Evolutionary conservation across 2,329 filamentous ascomycete genomes (phyloP).

Genomic region (Lasiodiplodia hormozganensis): DNA sequence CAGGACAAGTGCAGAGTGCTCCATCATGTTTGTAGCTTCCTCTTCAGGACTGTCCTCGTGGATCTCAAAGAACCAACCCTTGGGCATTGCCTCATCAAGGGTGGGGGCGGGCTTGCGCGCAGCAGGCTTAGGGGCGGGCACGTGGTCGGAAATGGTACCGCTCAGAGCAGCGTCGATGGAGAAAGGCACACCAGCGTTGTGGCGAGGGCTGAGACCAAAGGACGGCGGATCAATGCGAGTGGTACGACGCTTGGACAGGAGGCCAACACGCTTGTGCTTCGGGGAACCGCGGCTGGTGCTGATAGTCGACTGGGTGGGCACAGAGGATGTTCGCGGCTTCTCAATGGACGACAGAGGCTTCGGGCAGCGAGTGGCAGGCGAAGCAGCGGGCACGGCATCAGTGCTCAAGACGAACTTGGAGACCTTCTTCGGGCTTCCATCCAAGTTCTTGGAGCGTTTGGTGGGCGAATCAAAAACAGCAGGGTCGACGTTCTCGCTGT

Average conservation of each 20-base stretch:
- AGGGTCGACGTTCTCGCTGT: conserved; percentile 68
- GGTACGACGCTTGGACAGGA: conserved; percentile 72
- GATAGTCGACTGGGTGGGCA: conserved; percentile 52
- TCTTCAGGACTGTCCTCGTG: conserved; percentile 91
- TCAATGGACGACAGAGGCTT: conserved; percentile 37
- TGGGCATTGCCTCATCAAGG: conserved; percentile 64
- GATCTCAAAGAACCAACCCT: conserved; percentile 88
- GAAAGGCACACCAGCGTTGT: conserved; percentile 67
- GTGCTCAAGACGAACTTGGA: conserved; percentile 48
- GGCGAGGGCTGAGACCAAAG: conserved; percentile 57
- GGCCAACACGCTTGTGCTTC: conserved; percentile 71
- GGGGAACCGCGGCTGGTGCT: conserved; percentile 74
- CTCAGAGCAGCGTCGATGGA: conserved; percentile 84
- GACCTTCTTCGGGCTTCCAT: conserved; percentile 47
- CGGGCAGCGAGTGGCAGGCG: conserved; percentile 35
- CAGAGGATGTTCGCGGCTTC: conserved; percentile 49
- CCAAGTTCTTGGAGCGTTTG: conserved; percentile 59
- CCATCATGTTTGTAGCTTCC: conserved; percentile 89
- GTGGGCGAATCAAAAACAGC: conserved; percentile 56
- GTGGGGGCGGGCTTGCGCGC: conserved; percentile 50
- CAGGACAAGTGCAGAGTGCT: conserved; percentile 84
- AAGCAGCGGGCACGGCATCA: conserved; percentile 35
- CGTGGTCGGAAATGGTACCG: conserved; percentile 72
- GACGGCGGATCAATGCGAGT: conserved; percentile 74
- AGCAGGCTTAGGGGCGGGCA: conserved; percentile 39